phyloP scores from a whole-genome alignment of 495 filamentous ascomycete species.

The Hypomontagnella submonticulosa region DNA sequence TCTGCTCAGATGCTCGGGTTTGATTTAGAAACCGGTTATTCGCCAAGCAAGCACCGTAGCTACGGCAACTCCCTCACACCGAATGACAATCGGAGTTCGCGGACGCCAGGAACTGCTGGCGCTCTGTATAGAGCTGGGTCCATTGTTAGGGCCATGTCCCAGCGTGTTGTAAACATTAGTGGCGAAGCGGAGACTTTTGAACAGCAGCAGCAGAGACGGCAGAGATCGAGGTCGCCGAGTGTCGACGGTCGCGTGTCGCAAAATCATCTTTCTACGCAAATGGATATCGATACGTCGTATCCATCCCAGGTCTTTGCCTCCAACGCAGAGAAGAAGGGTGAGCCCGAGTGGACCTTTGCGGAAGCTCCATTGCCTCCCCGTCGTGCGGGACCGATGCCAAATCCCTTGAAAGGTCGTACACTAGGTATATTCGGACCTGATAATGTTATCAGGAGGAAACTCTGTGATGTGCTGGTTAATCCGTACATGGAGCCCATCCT shows the following conservation, averaged over 20 bases:
- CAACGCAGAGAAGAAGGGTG: slow-evolving; percentile 60
- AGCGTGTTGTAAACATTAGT: slow-evolving; percentile 96
- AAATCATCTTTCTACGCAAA: slow-evolving; percentile 55
- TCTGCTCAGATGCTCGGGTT: slow-evolving; percentile 58
- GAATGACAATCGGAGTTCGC: slow-evolving; percentile 63
- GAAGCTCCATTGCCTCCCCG: slow-evolving; percentile 44
- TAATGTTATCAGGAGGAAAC: slow-evolving; percentile 73
- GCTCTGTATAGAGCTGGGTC: slow-evolving; percentile 83
- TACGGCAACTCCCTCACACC: slow-evolving; percentile 62
- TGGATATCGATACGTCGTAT: slow-evolving; percentile 65
- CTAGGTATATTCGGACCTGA: slow-evolving; percentile 85
- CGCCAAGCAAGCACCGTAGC: slow-evolving; percentile 54
- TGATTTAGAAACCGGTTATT: slow-evolving; percentile 64
- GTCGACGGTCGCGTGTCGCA: slow-evolving; percentile 49
- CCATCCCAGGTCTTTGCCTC: slow-evolving; percentile 57
- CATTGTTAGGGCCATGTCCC: slow-evolving; percentile 95
- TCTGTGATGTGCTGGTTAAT: slow-evolving; percentile 91
- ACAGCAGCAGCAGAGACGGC: slow-evolving; percentile 67
- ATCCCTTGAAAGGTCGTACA: slow-evolving; percentile 89
- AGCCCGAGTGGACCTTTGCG: slow-evolving; percentile 46
- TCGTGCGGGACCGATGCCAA: slow-evolving; percentile 64
- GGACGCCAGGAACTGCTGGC: slow-evolving; percentile 65
- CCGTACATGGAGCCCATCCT: slow-evolving; percentile 88
- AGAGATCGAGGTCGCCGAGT: slow-evolving; percentile 66
- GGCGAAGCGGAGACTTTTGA: slow-evolving; percentile 83